Percentiles rank a stretch among this genome's conserved stretches.
Conservation (phyloP, 768 basidiomycete genomes). For the Cantharellus anzutake region DNA sequence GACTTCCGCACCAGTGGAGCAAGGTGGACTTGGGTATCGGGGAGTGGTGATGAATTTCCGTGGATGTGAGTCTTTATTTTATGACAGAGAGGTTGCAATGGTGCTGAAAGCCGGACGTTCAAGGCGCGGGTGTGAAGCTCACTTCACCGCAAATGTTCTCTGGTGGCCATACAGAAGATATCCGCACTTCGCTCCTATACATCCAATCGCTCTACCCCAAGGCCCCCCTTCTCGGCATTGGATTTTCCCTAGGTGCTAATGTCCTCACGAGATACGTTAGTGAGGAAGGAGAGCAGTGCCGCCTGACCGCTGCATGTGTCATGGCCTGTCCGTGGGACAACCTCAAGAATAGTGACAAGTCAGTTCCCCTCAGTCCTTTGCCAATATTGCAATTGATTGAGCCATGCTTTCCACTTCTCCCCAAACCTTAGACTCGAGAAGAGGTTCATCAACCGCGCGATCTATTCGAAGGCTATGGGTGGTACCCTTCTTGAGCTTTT, state of each 20-base stretch:
- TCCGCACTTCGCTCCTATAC: constrained; percentile 62
- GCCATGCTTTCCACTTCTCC: not conserved
- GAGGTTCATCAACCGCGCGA: constrained; percentile 8
- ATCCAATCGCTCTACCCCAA: constrained; percentile 52
- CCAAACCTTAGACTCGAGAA: constrained; percentile 5
- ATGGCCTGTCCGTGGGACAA: constrained; percentile 32
- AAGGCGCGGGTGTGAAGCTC: constrained; percentile 55
- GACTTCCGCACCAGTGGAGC: constrained; percentile 43
- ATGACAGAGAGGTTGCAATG: not conserved
- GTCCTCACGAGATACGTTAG: constrained; percentile 79
- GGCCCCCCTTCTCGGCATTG: constrained; percentile 73
- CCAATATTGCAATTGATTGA: not conserved
- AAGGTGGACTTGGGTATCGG: constrained; percentile 78
- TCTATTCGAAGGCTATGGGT: constrained; percentile 15
- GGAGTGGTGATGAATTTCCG: constrained; percentile 84
- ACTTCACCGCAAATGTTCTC: constrained; percentile 45
- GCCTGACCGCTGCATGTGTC: constrained; percentile 45
- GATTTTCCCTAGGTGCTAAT: constrained; percentile 88
- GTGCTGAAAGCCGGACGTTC: not conserved
- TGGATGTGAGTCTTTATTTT: constrained; percentile 46
- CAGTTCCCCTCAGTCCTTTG: not conserved
- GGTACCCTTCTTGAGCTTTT: constrained; percentile 11
- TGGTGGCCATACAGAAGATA: constrained; percentile 78
- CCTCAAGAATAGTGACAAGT: constrained; percentile 5
- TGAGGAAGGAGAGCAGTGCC: constrained; percentile 50